Base-by-base conservation (phyloP, 306 rosid species). In the Boehmeria nivea region DNA sequence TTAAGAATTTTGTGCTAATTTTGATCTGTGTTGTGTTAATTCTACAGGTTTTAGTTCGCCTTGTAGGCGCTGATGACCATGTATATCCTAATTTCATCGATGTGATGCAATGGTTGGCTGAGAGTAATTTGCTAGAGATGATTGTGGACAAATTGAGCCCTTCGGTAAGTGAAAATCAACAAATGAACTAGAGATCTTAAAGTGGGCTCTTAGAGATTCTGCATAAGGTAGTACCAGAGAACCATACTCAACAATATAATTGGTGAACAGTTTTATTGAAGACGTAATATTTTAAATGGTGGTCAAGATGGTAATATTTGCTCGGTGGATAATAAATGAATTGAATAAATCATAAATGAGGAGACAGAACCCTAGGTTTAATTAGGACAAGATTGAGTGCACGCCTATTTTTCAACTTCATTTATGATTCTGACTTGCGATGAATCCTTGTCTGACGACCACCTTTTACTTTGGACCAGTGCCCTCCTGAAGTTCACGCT, bases 81-180 rank as follows among this genome's bases (percentile, higher is more conserved):
- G 80, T 85, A 60, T 93, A 87, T 74, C 95, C 96, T 77, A 88
- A 93, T 71, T 87, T 83, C 72, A 72, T 83, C 28, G 96, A 93
- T 73, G 99, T 88, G 60, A 85, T 88, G 89, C 96, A 85, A 72
- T 93, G 95, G 99, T 74, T 93, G 79, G 85, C 95, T 61, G 89
- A 85, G 65, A 88, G 96, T 77, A 80, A 93, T 75, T 83, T 93
- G 77, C 84, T 93, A 23, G 96, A 88, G 77, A 87, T 93, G 96
- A 85, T 93, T 60, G 89, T 88, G 33, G 96, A 93, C 66, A 93
- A 93, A 78, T 71, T 93, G 65, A 81, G 76, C 73, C 94, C 99
- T 54, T 77, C 84, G 51, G 99, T 93, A 73, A 79, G 99, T 83
- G 59, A 40, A 23, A n/a, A n/a, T n/a, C n/a, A n/a, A n/a, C 9